Evolutionary conservation across 768 basidiomycete genomes (phyloP), one percentile per base, ranked within the genome.

Genomic region (Leucocoprinus leucothites): DNA sequence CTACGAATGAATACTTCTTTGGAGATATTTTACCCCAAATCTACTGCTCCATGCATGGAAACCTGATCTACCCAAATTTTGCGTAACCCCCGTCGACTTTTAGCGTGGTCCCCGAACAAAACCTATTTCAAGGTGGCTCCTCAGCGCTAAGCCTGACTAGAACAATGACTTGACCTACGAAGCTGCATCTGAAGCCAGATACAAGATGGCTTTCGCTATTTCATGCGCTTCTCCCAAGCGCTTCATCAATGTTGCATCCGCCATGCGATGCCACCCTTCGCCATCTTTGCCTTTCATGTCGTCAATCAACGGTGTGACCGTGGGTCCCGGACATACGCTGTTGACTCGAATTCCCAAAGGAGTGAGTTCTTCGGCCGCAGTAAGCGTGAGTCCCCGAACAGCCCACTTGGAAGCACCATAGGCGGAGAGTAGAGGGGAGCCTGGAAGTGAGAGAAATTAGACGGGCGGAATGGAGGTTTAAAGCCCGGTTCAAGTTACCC

Each of bases 11-110:
- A n/a, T n/a, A n/a, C n/a, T n/a, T n/a, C n/a, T n/a, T n/a, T n/a
- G n/a, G n/a, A n/a, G n/a, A n/a, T n/a, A n/a, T n/a, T n/a, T n/a
- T n/a, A n/a, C n/a, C n/a, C n/a, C n/a, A n/a, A n/a, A n/a, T n/a
- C n/a, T n/a, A n/a, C n/a, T n/a, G n/a, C n/a, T n/a, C n/a, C n/a
- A n/a, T n/a, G 25, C 26, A 7, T 31, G 13, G n/a, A 26, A 25
- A 21, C 58, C 14, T 21, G 3, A 19, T 48, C 28, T 43, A 59
- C 40, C 57, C 61, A 41, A 60, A 58, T 41, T 62, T 62, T 21
- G 59, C 52, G 57, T 60, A 62, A 1, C 61, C 59, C 18, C 61
- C 59, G 34, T 62, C 61, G 24, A 58, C 61, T 54, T 58, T 60
- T 26, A 62, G 42, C 16, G 53, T 60, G 25, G 59, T 58, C 13